Percentiles rank a stretch among this genome's conserved stretches.
These are phyloP conservation scores for Kernera saxatilis DNA, from an alignment of 345 rosid genomes.

Conservation along the genomic window DNA sequence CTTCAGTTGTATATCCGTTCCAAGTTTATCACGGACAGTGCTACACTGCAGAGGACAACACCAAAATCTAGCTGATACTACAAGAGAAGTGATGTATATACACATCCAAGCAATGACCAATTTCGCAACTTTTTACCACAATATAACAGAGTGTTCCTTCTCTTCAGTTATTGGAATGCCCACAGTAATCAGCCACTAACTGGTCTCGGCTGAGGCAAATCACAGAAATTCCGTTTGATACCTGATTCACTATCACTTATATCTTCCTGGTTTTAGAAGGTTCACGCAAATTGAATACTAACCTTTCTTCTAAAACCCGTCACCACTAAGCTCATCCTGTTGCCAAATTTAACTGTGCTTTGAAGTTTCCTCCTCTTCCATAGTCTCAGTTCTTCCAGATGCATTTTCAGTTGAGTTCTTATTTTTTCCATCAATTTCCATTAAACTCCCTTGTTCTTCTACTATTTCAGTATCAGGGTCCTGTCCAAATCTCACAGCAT, in stretches of 20 bases:
- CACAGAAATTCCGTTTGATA: background rate
- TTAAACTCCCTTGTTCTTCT: conserved; percentile 47
- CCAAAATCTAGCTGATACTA: background rate
- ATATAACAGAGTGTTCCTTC: background rate
- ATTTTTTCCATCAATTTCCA: conserved; percentile 58
- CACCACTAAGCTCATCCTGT: conserved; percentile 43
- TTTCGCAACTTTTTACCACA: background rate
- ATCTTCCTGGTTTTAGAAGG: conserved; percentile 12
- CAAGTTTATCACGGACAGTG: background rate
- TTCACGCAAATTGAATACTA: conserved; percentile 32
- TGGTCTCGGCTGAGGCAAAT: background rate
- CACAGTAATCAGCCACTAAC: background rate
- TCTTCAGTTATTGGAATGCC: background rate
- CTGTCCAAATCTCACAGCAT: conserved; percentile 46
- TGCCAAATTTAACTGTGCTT: conserved; percentile 49
- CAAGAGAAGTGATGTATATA: background rate
- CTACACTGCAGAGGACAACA: background rate
- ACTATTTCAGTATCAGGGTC: conserved; percentile 40
- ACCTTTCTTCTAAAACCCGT: conserved; percentile 57
- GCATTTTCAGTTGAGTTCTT: conserved; percentile 52
- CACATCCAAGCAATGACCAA: background rate
- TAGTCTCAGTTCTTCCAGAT: conserved; percentile 45
- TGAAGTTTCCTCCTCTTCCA: conserved; percentile 58
- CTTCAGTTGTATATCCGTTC: background rate
- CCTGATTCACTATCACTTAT: conserved; percentile 4